These are phyloP conservation scores for Lithohypha guttulata DNA, from an alignment of 2,329 filamentous ascomycete species.

Conservation along the genomic window DNA sequence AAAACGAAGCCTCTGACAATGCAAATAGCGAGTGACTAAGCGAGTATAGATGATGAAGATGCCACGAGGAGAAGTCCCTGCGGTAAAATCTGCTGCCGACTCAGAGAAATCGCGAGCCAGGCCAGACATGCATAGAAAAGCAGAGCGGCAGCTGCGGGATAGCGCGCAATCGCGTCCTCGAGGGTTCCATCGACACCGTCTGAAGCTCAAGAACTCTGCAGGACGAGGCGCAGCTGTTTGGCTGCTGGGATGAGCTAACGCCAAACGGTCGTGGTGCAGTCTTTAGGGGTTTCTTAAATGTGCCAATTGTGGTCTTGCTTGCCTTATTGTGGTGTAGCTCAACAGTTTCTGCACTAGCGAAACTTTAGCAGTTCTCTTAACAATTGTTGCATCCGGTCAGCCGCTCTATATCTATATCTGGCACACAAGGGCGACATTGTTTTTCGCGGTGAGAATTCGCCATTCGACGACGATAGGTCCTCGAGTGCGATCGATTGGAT, in stretches of 20 bases:
- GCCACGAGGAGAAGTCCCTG: not conserved
- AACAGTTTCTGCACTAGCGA: not conserved
- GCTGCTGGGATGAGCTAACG: not conserved
- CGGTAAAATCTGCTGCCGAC: not conserved
- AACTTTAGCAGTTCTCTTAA: too few relatives aligned
- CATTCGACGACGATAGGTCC: too few relatives aligned
- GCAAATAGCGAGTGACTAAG: not conserved
- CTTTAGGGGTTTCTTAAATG: not conserved
- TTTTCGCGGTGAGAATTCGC: too few relatives aligned
- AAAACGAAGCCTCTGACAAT: too few relatives aligned
- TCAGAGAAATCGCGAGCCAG: not conserved
- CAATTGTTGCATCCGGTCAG: not conserved
- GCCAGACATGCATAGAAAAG: slow-evolving; percentile 5
- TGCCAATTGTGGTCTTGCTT: too few relatives aligned
- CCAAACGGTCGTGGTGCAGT: not conserved
- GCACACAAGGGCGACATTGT: not conserved
- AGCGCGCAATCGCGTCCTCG: not conserved
- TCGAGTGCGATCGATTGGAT: too few relatives aligned
- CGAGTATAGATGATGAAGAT: not conserved
- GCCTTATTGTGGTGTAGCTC: too few relatives aligned
- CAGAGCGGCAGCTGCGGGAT: not conserved
- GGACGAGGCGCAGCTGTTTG: slow-evolving; percentile 6
- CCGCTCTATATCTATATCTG: slow-evolving; percentile 3
- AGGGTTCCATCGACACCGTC: not conserved
- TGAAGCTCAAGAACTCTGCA: slow-evolving; percentile 2